phyloP scores from a whole-genome alignment of 1,284 basidiomycete species.

The Anthracocystis panici-leucophaei region DNA sequence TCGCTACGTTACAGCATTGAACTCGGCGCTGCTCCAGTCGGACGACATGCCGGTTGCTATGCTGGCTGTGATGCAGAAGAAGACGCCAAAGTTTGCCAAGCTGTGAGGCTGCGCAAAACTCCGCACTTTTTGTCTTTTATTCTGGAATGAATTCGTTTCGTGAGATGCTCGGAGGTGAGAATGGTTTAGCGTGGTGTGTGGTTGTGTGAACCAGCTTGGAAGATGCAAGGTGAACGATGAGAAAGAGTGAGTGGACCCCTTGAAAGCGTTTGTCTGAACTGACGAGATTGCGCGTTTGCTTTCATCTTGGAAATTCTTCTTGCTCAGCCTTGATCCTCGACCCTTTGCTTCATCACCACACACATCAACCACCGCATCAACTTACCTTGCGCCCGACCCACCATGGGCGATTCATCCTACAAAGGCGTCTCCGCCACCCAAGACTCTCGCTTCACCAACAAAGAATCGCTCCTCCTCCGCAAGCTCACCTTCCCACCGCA shows the following conservation, averaged over 20 bases:
- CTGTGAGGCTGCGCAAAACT: constrained; percentile 19
- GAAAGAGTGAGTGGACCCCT: constrained; percentile 5
- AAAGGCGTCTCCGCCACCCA: constrained; percentile 61
- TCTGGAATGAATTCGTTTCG: not conserved
- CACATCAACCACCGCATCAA: not conserved
- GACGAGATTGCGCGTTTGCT: constrained; percentile 6
- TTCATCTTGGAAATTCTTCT: not conserved
- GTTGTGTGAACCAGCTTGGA: not conserved
- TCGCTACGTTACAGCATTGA: constrained; percentile 83
- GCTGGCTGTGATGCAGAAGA: constrained; percentile 71
- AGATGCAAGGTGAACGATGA: not conserved
- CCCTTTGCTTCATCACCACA: not conserved
- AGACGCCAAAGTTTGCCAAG: constrained; percentile 67
- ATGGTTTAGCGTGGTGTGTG: not conserved
- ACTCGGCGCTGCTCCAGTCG: constrained; percentile 79
- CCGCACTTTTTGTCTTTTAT: not conserved
- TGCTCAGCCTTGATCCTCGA: not conserved
- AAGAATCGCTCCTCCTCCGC: constrained; percentile 88
- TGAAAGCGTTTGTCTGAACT: not conserved
- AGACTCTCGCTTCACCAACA: constrained; percentile 85
- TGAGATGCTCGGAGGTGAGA: too few species aligned
- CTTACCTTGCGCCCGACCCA: not conserved
- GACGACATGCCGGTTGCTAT: constrained; percentile 73
- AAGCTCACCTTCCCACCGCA: constrained; percentile 89
- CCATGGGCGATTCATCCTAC: constrained; percentile 47